phyloP scores from a whole-genome alignment of 257 asterid genomes.

The Solanum acaule region DNA sequence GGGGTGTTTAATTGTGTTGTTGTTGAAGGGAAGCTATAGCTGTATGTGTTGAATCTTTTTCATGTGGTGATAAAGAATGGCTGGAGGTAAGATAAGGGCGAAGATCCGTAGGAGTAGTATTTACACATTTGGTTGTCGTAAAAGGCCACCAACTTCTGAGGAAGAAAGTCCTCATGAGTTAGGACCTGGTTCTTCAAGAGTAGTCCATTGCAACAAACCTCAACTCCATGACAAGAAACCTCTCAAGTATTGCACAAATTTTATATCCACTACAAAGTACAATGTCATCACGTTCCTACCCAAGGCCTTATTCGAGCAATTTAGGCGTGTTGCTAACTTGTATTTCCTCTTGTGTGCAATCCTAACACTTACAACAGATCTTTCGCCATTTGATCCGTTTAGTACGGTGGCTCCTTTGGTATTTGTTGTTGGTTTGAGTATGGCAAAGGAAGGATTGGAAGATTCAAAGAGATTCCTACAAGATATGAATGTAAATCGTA shows the following conservation, averaged over 20 bases:
- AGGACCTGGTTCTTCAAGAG: slow-evolving; percentile 76
- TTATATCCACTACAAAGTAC: slow-evolving; percentile 87
- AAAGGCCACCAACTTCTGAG: slow-evolving; percentile 35
- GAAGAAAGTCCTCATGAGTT: slow-evolving; percentile 33
- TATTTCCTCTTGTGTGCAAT: slow-evolving; percentile 83
- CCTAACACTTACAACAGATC: slow-evolving; percentile 63
- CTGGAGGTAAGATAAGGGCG: slow-evolving; percentile 67
- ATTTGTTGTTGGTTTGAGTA: slow-evolving; percentile 93
- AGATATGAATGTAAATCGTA: slow-evolving; percentile 85
- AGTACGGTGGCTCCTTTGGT: slow-evolving; percentile 87
- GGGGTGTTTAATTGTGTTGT: slow-evolving; percentile 26
- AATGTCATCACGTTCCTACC: slow-evolving; percentile 79
- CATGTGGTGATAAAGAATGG: slow-evolving; percentile 27
- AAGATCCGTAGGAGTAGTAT: slow-evolving; percentile 68
- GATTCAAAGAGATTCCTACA: slow-evolving; percentile 87
- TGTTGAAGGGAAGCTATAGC: slow-evolving; percentile 13
- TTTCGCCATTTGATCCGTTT: slow-evolving; percentile 64
- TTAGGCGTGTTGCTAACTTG: slow-evolving; percentile 87
- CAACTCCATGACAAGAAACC: slow-evolving; percentile 56
- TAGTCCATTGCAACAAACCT: slow-evolving; percentile 78
- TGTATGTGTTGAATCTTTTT: background rate
- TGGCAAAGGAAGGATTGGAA: slow-evolving; percentile 94
- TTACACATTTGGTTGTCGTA: slow-evolving; percentile 66
- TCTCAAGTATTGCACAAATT: slow-evolving; percentile 55
- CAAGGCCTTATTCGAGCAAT: slow-evolving; percentile 88